phyloP scores from a whole-genome alignment of 352 stramenopile species.

The Phytophthora syringae region DNA sequence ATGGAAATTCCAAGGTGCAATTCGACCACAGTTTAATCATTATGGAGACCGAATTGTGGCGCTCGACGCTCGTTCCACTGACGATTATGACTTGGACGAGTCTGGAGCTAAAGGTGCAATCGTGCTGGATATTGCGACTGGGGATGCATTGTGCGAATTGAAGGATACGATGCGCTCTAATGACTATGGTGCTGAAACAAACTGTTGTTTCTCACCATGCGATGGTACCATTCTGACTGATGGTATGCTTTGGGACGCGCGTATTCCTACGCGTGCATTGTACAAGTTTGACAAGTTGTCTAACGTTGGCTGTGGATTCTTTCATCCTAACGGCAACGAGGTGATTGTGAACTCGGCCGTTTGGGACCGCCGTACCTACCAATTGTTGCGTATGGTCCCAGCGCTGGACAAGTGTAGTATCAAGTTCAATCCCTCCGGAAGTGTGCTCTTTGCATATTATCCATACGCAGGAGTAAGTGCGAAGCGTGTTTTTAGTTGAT shows the following conservation, averaged over 20 bases:
- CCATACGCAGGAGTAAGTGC: constrained; percentile 65
- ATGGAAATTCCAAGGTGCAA: constrained; percentile 67
- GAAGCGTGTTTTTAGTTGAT: neutral
- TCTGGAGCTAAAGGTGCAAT: constrained; percentile 54
- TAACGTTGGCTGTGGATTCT: constrained; percentile 83
- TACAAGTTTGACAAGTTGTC: constrained; percentile 93
- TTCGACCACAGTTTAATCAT: constrained; percentile 79
- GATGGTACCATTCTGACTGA: constrained; percentile 81
- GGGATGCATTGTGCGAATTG: constrained; percentile 63
- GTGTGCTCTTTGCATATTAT: constrained; percentile 86
- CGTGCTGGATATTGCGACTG: constrained; percentile 76
- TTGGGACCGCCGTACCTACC: constrained; percentile 90
- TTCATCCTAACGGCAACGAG: constrained; percentile 90
- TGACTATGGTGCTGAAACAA: constrained; percentile 79
- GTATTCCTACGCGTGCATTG: constrained; percentile 69
- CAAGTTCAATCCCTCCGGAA: constrained; percentile 73
- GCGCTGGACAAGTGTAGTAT: constrained; percentile 87
- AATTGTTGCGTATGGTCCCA: constrained; percentile 84
- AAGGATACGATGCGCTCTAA: constrained; percentile 73
- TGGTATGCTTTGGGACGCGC: constrained; percentile 84
- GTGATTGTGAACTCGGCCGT: constrained; percentile 90
- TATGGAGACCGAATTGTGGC: constrained; percentile 79
- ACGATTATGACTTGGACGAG: constrained; percentile 42
- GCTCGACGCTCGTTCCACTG: constrained; percentile 53
- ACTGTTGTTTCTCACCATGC: constrained; percentile 77